Conservation (phyloP, 2,329 filamentous ascomycete species). For the Fusarium compactum region DNA sequence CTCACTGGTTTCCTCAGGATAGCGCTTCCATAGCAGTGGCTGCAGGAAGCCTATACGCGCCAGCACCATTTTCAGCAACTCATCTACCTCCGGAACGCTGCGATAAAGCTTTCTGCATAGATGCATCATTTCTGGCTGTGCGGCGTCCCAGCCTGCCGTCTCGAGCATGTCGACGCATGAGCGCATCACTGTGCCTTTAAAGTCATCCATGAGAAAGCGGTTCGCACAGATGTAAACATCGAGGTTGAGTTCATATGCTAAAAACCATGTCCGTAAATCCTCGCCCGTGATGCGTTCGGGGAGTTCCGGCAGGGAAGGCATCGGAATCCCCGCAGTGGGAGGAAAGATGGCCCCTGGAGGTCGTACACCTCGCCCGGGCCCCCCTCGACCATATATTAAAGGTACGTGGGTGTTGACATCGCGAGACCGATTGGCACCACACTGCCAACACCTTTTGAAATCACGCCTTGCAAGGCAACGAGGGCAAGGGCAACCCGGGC, state of each 20-base stretch:
- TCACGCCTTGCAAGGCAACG: constrained; percentile 50
- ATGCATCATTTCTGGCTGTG: constrained; percentile 57
- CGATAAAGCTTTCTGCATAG: constrained; percentile 58
- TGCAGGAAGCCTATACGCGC: constrained; percentile 63
- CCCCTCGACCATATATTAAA: constrained; percentile 13
- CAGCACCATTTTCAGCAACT: constrained; percentile 61
- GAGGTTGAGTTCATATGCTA: constrained; percentile 60
- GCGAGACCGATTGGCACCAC: constrained; percentile 38
- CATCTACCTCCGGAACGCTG: constrained; percentile 58
- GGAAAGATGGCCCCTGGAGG: constrained; percentile 13
- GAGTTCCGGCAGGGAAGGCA: constrained; percentile 1
- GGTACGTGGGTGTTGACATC: neutral
- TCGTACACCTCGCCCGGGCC: constrained; percentile 12
- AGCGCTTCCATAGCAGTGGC: constrained; percentile 57
- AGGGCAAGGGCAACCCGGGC: constrained; percentile 59
- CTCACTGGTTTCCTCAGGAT: constrained; percentile 55
- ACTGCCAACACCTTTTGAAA: constrained; percentile 42
- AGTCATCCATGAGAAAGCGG: constrained; percentile 60
- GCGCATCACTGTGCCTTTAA: constrained; percentile 58
- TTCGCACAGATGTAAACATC: constrained; percentile 64
- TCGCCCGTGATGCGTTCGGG: constrained; percentile 55
- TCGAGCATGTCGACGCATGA: constrained; percentile 61
- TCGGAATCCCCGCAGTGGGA: constrained; percentile 1
- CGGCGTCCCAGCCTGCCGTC: constrained; percentile 57
- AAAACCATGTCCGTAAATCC: constrained; percentile 61